phyloP scores from a whole-genome alignment of 1,139 yeast genomes.

The Maudiozyma humilis region DNA sequence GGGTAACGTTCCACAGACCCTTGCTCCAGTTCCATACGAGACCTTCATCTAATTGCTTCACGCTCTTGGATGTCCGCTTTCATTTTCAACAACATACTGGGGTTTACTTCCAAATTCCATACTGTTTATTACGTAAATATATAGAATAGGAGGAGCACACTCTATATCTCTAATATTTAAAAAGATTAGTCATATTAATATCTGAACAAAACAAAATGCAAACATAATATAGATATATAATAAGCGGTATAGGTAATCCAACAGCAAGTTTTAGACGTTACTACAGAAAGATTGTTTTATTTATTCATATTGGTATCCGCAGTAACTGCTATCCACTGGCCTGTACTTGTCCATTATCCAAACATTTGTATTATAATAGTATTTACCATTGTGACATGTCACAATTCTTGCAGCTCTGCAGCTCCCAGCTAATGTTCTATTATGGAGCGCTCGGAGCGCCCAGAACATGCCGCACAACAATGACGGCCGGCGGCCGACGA shows the following conservation, averaged over 20 bases:
- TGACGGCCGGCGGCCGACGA: too few species aligned
- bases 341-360: too few species aligned
- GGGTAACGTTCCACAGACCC: slow-evolving; percentile 86
- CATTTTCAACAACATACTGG: slow-evolving; percentile 1
- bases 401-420: neutral
- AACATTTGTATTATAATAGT: too few species aligned
- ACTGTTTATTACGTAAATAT: slow-evolving; percentile 9
- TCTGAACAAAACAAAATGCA: neutral
- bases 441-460: too few species aligned
- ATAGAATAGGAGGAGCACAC: neutral
- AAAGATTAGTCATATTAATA: slow-evolving; percentile 3
- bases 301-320: too few species aligned
- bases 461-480: too few species aligned
- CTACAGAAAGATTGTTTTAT: too few species aligned
- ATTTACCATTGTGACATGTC: neutral
- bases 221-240: too few species aligned
- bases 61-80: slow-evolving; percentile 14
- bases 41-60: slow-evolving; percentile 87
- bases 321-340: too few species aligned
- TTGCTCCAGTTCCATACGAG: slow-evolving; percentile 99
- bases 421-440: too few species aligned
- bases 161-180: slow-evolving; percentile 2
- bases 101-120: slow-evolving; percentile 9
- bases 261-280: too few species aligned
- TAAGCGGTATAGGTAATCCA: too few species aligned